Base-by-base conservation (phyloP, 192 early-diverging fungal species). In the Tieghemiomyces parasiticus region DNA sequence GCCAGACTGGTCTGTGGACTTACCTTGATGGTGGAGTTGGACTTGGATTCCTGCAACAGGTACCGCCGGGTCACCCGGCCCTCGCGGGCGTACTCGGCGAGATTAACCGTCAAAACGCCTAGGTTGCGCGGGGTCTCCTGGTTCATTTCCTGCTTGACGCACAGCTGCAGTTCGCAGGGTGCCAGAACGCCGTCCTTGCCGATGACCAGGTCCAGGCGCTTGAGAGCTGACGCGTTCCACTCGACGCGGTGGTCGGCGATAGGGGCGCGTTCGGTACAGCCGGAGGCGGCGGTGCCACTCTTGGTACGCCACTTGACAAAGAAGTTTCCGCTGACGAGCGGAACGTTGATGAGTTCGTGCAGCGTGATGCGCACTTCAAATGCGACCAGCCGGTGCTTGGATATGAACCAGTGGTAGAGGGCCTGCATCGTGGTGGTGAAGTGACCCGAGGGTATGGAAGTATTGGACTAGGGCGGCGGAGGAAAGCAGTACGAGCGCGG, bases 21-120 rank as follows among this genome's bases (percentile, higher is more conserved):
- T 76, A 88, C 84, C 73, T 85, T 89, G 13, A 89, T 62, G 0
- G 79, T 86, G n/a, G 86, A 84, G 67, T 89, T 89, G 61, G 87
- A 73, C 73, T 86, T 87, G 67, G 76, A 79, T 25, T 89, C 76
- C 58, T 87, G 75, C 46, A 84, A 67, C 44, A 82, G 71, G 51
- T 81, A 83, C 20, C 79, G 72, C 46, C 76, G 58, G 28, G 78
- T 74, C 44, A 73, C 74, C 54, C 48, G 31, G 14, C 75, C 69
- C 44, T 71, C 66, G 44, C 70, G 72, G 19, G 82, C 87, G 64
- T 83, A 88, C 63, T 91, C 87, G 10, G 89, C 78, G n/a, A 93
- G 72, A 69, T 90, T 89, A 51, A 93, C 65, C 6, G 72, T 62
- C 32, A 93, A 73, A 35, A 65, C 67, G 42, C 91, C 91, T 45